phyloP scores from a whole-genome alignment of 169 alveolate genomes.

The Fabrea salina region DNA sequence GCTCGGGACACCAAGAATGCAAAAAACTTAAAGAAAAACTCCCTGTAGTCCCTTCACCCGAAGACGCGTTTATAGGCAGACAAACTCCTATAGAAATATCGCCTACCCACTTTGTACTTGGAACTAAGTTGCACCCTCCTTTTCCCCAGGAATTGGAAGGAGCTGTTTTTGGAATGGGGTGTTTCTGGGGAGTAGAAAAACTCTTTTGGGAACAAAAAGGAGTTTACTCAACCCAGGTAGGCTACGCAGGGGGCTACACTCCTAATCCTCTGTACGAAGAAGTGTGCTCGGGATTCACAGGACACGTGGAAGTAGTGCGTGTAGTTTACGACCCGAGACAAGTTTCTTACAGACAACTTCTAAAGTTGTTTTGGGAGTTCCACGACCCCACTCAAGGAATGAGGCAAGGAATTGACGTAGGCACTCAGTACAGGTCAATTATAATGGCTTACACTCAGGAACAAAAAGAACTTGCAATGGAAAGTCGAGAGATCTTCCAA shows the following conservation, averaged over 20 bases:
- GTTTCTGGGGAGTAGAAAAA: conserved; percentile 78
- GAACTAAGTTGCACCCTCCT: neutral
- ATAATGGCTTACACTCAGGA: conserved; percentile 29
- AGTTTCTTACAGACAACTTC: conserved; percentile 36
- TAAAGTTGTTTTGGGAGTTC: conserved; percentile 39
- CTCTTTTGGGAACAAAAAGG: conserved; percentile 54
- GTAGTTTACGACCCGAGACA: conserved; percentile 42
- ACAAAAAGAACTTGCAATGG: conserved; percentile 3
- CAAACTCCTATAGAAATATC: neutral
- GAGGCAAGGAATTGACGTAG: conserved; percentile 72
- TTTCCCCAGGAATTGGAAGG: conserved; percentile 13
- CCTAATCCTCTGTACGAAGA: conserved; percentile 53
- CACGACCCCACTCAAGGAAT: conserved; percentile 73
- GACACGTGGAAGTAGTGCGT: conserved; percentile 70
- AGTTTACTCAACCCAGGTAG: conserved; percentile 47
- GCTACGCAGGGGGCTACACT: conserved; percentile 66
- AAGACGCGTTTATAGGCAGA: conserved; percentile 4
- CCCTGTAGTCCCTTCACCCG: neutral
- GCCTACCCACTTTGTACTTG: neutral
- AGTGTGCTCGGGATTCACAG: conserved; percentile 69
- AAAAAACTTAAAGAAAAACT: neutral
- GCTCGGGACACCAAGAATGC: neutral
- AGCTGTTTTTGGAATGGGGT: conserved; percentile 72
- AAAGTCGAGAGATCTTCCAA: neutral
- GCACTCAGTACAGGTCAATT: conserved; percentile 70